Evolutionary conservation across 805 yeast species (phyloP).

Genomic region (Kodamaea kakaduensis): DNA sequence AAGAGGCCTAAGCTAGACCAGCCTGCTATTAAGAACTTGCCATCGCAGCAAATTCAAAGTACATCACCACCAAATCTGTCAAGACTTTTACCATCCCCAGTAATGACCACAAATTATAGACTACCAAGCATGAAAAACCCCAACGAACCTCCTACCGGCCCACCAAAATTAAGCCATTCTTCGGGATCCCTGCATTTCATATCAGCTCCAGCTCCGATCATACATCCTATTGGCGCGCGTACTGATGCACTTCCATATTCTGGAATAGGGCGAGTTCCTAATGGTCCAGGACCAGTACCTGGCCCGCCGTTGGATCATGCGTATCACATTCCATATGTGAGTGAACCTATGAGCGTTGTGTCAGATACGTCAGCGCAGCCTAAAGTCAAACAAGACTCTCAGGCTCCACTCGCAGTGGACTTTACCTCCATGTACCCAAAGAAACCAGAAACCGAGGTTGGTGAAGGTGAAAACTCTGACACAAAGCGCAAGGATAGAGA

Average conservation of each 20-base stretch:
- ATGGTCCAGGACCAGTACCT: constrained; percentile 42
- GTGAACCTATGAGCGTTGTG: constrained; percentile 3
- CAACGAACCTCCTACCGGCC: too few relatives aligned
- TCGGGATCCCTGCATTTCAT: too few relatives aligned
- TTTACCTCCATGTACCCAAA: constrained; percentile 20
- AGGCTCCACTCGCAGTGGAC: constrained; percentile 24
- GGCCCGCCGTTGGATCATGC: constrained; percentile 34
- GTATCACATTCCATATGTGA: constrained; percentile 4
- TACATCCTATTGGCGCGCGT: constrained; percentile 1
- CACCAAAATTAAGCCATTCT: too few relatives aligned
- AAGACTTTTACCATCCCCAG: neutral
- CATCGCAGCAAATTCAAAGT: neutral
- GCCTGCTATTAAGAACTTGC: neutral
- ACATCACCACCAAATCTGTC: neutral
- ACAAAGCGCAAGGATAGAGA: constrained; percentile 14
- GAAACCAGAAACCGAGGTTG: constrained; percentile 2
- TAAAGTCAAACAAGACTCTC: neutral
- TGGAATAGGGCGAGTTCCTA: constrained; percentile 34
- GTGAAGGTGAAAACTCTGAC: constrained; percentile 10
- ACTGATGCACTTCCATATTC: constrained; percentile 29
- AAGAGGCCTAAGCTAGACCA: neutral
- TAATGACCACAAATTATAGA: neutral
- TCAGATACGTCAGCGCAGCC: neutral
- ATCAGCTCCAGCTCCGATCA: too few relatives aligned
- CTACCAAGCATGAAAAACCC: too few relatives aligned